Evolutionary conservation across 306 rosid genomes (phyloP), one percentile per base, ranked within the genome.

Genomic region (Crotalaria pallida): DNA sequence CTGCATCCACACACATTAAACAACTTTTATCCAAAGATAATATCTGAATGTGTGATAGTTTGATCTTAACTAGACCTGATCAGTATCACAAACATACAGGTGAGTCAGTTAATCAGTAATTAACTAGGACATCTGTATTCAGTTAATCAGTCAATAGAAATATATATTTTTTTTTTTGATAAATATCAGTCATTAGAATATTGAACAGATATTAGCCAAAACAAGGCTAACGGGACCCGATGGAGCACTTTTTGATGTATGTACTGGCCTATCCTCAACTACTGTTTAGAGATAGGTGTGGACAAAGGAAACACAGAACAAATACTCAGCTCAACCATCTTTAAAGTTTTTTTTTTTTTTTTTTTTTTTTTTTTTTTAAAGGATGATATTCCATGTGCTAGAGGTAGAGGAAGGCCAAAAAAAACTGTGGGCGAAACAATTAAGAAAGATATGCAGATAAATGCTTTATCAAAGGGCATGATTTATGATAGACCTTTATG

Each of bases 1-100:
- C 98, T 92, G 62, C 40, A 82, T 75, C 43, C 52, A 59, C 49
- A 33, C 15, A 34, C 19, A 43, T 75, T 33, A 76, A 65, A 36
- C 9, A 71, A 24, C 6, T 49, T 29, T 36, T 34, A 70, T 50
- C 17, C 3, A 55, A 40, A 31, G 58, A 57, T 66, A n/a, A 58
- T 49, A n/a, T 63, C 38, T 36, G 58, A 33, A 69, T 61, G 60
- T 21, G 17, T 7, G 13, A 68, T 67, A 64, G 58, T 59, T 69
- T 53, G 17, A 52, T 66, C 58, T 56, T n/a, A 29, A 49, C 19
- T 15, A 53, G 19, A 7, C 49, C 53, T 68, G 23, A 58, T 68
- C 44, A 66, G n/a, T n/a, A n/a, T n/a, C n/a, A n/a, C 40, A 31
- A n/a, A 51, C 16, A 55, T 10, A 33, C 53, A 4, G 41, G 31